phyloP scores from a whole-genome alignment of 768 basidiomycete genomes.

The Epithele typhae region DNA sequence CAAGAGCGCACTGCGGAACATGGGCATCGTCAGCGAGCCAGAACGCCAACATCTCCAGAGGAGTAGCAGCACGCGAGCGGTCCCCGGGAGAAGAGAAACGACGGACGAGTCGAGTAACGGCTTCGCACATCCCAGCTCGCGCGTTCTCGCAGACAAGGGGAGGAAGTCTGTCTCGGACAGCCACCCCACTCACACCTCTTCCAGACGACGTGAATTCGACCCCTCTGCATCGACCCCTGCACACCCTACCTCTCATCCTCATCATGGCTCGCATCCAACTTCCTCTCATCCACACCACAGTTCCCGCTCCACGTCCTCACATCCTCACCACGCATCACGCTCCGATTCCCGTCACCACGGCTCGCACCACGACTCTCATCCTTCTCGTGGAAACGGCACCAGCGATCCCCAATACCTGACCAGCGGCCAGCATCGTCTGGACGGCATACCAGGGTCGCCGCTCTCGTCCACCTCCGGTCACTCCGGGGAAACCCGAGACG shows the following conservation, averaged over 20 bases:
- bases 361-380: constrained; percentile 1
- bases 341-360: neutral
- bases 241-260: neutral
- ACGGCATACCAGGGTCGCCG: constrained; percentile 15
- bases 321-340: neutral
- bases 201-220: constrained; percentile 12
- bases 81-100: neutral
- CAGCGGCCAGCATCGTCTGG: constrained; percentile 1
- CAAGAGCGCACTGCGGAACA: constrained; percentile 16
- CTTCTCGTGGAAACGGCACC: neutral
- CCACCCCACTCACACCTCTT: constrained; percentile 7
- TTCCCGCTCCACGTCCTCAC: neutral
- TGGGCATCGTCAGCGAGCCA: constrained; percentile 15
- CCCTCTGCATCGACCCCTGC: constrained; percentile 11
- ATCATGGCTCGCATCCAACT: neutral
- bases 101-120: neutral
- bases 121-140: constrained; percentile 4
- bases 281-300: neutral
- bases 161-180: constrained; percentile 5
- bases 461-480: constrained; percentile 20
- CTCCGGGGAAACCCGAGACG: constrained; percentile 20
- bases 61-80: constrained; percentile 18
- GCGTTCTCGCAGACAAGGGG: constrained; percentile 3
- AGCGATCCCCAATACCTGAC: neutral
- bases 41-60: constrained; percentile 14